Base-by-base conservation (phyloP, 108 stramenopile species). In the Cyclotella atomus region DNA sequence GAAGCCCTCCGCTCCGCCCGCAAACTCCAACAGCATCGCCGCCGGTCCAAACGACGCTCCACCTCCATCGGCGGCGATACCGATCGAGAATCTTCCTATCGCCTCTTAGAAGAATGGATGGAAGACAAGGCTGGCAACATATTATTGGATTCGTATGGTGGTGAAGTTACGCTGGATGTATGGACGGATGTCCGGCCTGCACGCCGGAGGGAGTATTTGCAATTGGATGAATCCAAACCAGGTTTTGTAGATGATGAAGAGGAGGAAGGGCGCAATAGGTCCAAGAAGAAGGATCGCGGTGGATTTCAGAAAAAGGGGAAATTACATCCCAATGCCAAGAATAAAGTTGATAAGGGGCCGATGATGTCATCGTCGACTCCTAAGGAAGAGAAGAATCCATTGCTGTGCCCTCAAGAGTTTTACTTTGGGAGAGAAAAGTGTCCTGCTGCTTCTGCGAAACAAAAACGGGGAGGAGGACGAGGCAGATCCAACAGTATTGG, bases 301-400 rank as follows among this genome's bases (percentile, higher is more conserved):
- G 66, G 59, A 5, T 67, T 43, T 64, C 71, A 62, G 55, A 55
- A 16, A 32, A 79, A 79, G 59, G 70, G 65, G 9, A 79, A 71
- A 28, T 23, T 54, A 1, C 78, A 79, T 66, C 78, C 78, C 1
- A 79, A 79, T 63, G 66, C 78, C 47, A 79, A 72, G 36, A 59
- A 54, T 33, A 68, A 68, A 35, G 33, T 12, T 2, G 21, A 61
- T n/a, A n/a, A n/a, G n/a, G n/a, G 29, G 14, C 35, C 3, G 49
- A 38, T 12, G 21, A n/a, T n/a, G n/a, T n/a, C n/a, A n/a, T n/a
- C n/a, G n/a, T n/a, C n/a, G n/a, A n/a, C n/a, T n/a, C n/a, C n/a
- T 14, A 54, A 24, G 28, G n/a, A 52, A 3, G 50, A 57, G 20
- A 2, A 21, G 1, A 28, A 30, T n/a, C n/a, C n/a, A 2, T 33